A percentile compares a stretch with the other conserved stretches of the same genome.
Evolutionary conservation across 2,329 filamentous ascomycete species (phyloP).

Genomic region (Rhynchosporium secalis): DNA sequence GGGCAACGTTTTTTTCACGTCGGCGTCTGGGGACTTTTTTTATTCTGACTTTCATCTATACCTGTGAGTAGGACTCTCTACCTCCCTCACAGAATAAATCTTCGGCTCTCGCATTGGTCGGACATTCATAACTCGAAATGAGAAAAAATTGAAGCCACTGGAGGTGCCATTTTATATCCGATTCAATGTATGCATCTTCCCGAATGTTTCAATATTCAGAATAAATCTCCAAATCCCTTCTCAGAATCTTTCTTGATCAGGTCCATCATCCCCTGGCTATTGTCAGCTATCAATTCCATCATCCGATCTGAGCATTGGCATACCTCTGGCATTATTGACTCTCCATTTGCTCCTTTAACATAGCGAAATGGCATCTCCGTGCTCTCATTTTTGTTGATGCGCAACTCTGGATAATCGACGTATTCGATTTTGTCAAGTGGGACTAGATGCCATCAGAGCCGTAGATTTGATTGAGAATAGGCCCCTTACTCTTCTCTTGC

Average conservation of each 20-base stretch:
- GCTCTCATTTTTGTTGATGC: constrained; percentile 87
- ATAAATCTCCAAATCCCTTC: constrained; percentile 84
- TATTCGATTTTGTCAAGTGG: constrained; percentile 78
- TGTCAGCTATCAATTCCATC: constrained; percentile 27
- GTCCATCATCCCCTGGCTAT: constrained; percentile 77
- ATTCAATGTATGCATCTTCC: background rate
- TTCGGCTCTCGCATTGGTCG: background rate
- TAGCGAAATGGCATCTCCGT: constrained; percentile 99
- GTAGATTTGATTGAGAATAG: background rate
- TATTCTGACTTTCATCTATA: too few species aligned
- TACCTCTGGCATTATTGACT: constrained; percentile 91
- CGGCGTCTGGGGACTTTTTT: too few species aligned
- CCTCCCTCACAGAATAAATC: too few species aligned
- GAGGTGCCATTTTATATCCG: background rate
- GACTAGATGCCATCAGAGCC: constrained; percentile 50
- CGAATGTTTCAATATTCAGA: constrained; percentile 47
- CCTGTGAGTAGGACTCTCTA: too few species aligned
- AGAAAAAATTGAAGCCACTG: background rate
- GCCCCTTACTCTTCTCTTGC: constrained; percentile 70
- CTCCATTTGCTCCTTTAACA: constrained; percentile 70
- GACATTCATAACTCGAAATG: background rate
- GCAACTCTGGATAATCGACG: constrained; percentile 84
- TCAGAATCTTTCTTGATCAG: constrained; percentile 92
- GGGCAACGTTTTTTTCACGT: too few species aligned
- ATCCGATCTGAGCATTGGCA: constrained; percentile 36